Evolutionary conservation across 1,284 basidiomycete species (phyloP).

Genomic region (Rhodotorula glutinis): DNA sequence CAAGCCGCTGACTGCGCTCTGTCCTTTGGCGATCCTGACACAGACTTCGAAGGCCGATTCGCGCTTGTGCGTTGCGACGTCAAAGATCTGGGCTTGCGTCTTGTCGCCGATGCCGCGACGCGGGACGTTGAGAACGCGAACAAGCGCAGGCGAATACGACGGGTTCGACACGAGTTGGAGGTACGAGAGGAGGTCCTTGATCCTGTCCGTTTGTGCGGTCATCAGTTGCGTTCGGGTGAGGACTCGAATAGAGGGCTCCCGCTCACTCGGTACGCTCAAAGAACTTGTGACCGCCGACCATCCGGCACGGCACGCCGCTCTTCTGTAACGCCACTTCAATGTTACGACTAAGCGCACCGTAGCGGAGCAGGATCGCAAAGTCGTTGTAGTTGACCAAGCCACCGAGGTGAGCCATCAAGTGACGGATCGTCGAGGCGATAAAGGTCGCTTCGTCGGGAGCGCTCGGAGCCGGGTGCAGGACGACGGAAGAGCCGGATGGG

Average conservation of each 20-base stretch:
- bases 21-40: conserved; percentile 62
- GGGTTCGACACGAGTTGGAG: conserved; percentile 81
- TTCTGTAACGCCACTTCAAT: conserved; percentile 76
- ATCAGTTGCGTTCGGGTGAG: not conserved
- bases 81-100: conserved; percentile 62
- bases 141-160: conserved; percentile 70
- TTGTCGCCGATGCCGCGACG: conserved; percentile 77
- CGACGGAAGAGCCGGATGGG: conserved; percentile 58
- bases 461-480: conserved; percentile 54
- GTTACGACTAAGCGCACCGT: conserved; percentile 73
- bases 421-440: conserved; percentile 76
- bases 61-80: conserved; percentile 57
- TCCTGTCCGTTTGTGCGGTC: too few relatives aligned
- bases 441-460: conserved; percentile 62
- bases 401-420: conserved; percentile 69
- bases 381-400: conserved; percentile 70
- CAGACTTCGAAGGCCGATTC: conserved; percentile 60
- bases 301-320: conserved; percentile 69
- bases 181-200: conserved; percentile 86
- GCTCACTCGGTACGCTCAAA: conserved; percentile 70
- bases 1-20: conserved; percentile 57
- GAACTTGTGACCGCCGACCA: conserved; percentile 80
- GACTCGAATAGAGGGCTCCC: not conserved
- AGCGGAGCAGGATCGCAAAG: conserved; percentile 76
- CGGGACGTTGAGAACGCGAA: conserved; percentile 74